Evolutionary conservation across 2,329 filamentous ascomycete genomes (phyloP).

Genomic region (Aspergillus thermomutatus): DNA sequence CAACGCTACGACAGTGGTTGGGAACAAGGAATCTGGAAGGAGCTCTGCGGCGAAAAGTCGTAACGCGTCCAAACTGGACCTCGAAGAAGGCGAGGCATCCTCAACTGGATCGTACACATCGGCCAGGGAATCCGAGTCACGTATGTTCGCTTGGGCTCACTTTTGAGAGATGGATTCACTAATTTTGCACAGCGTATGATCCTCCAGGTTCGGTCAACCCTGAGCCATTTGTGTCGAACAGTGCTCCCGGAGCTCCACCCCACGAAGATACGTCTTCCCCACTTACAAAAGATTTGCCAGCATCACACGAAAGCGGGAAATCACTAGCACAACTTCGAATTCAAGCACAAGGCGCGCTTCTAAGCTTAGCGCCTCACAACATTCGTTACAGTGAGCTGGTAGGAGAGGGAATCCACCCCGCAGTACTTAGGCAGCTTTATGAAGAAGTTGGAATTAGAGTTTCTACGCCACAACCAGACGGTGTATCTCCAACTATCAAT

Average conservation of each 20-base stretch:
- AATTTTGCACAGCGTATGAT: constrained; percentile 31
- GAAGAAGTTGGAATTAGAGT: constrained; percentile 61
- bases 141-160: constrained; percentile 17
- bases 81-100: constrained; percentile 25
- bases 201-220: constrained; percentile 27
- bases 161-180: constrained; percentile 10
- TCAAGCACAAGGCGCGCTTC: constrained; percentile 63
- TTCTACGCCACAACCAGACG: constrained; percentile 13
- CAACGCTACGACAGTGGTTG: neutral
- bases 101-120: constrained; percentile 19
- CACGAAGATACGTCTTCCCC: neutral
- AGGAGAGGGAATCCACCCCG: constrained; percentile 66
- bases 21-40: neutral
- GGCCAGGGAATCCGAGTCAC: constrained; percentile 30
- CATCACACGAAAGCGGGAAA: constrained; percentile 8
- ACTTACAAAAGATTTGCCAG: neutral
- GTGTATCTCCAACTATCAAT: neutral
- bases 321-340: constrained; percentile 39
- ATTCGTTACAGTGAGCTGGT: constrained; percentile 72
- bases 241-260: neutral
- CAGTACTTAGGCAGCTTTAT: constrained; percentile 63
- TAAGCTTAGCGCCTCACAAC: constrained; percentile 60
- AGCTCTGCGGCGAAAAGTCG: neutral
- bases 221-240: constrained; percentile 9
- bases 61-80: constrained; percentile 9